Conservation (phyloP, 306 rosid species). For the Acacia acuminata region DNA sequence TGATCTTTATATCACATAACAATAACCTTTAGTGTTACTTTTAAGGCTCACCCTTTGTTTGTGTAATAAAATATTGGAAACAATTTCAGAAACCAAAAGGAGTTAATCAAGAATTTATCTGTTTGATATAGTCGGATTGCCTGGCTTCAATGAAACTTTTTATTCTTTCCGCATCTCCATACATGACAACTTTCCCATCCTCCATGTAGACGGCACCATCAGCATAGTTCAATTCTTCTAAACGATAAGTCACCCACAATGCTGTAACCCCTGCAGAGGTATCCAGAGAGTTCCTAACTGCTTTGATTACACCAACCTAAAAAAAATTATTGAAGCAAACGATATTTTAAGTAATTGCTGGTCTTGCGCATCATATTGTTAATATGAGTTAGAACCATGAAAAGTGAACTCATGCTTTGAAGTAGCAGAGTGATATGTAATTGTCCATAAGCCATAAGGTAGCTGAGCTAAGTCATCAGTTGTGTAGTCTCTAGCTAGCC, state of each 20-base stretch:
- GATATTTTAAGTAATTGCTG: slow-evolving; percentile 25
- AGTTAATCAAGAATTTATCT: slow-evolving; percentile 44
- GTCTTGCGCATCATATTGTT: slow-evolving; percentile 2
- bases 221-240: slow-evolving; percentile 81
- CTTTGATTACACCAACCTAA: slow-evolving; percentile 76
- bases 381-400: neutral
- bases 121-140: slow-evolving; percentile 71
- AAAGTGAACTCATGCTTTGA: neutral
- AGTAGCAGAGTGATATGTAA: neutral
- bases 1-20: too few relatives aligned
- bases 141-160: slow-evolving; percentile 56
- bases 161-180: slow-evolving; percentile 57
- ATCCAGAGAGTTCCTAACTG: slow-evolving; percentile 62
- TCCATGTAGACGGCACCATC: slow-evolving; percentile 94
- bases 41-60: neutral
- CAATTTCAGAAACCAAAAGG: neutral
- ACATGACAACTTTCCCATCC: slow-evolving; percentile 67
- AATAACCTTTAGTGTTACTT: too few relatives aligned
- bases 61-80: neutral
- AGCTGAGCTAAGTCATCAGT: too few relatives aligned
- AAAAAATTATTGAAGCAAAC: slow-evolving; percentile 12
- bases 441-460: too few relatives aligned
- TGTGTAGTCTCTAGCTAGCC: too few relatives aligned
- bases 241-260: slow-evolving; percentile 87
- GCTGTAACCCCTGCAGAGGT: slow-evolving; percentile 74